Percentiles rank a stretch among this genome's conserved stretches.
These are phyloP conservation scores for Austroboletus eburneus DNA, from an alignment of 768 basidiomycete genomes.

Conservation along the genomic window DNA sequence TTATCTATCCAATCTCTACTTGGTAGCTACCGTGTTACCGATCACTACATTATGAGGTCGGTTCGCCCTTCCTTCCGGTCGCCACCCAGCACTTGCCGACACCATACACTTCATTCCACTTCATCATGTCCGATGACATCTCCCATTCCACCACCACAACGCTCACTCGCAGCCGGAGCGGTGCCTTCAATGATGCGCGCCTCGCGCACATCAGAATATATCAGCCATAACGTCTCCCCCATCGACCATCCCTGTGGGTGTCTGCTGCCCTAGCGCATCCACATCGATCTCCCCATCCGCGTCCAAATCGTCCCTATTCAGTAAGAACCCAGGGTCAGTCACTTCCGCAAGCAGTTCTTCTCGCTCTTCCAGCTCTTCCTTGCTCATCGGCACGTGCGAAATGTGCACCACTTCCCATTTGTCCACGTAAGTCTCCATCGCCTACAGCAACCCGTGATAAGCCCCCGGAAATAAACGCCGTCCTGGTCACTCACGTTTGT, in stretches of 20 bases:
- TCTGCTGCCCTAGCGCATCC: constrained; percentile 62
- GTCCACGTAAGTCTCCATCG: constrained; percentile 67
- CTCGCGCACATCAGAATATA: constrained; percentile 26
- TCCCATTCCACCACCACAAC: no score
- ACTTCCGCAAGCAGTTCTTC: constrained; percentile 77
- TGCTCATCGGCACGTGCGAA: constrained; percentile 63
- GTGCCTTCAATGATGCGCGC: no score
- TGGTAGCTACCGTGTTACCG: no score
- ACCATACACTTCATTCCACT: no score
- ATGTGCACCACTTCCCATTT: constrained; percentile 82
- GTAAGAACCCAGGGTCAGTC: constrained; percentile 58
- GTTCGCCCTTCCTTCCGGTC: no score
- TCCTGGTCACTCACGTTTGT: constrained; percentile 53
- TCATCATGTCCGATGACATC: no score
- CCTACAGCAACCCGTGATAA: constrained; percentile 34
- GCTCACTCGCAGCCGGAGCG: no score
- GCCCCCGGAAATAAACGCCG: background rate
- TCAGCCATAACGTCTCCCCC: constrained; percentile 31
- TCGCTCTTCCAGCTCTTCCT: constrained; percentile 75
- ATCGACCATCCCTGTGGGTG: constrained; percentile 42
- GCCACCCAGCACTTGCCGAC: no score
- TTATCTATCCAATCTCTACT: no score
- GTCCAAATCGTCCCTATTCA: constrained; percentile 44
- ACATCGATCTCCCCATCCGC: constrained; percentile 55
- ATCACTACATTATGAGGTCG: no score